Evolutionary conservation across 805 yeast genomes (phyloP).

Genomic region (Teunomyces tritomae): DNA sequence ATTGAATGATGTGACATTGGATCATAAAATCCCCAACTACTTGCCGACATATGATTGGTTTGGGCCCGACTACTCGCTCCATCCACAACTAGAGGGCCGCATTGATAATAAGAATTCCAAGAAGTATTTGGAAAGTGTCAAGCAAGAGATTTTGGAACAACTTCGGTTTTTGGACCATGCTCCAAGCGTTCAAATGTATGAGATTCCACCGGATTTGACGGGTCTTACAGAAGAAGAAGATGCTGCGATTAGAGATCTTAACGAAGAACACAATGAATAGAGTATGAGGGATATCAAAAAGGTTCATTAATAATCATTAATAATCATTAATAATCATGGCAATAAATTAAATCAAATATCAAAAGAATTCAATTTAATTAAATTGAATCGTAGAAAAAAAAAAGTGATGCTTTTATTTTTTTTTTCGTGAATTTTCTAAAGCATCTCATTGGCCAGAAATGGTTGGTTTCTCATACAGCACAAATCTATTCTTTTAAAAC

Average conservation of each 20-base stretch:
- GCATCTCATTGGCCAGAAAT: too few relatives aligned
- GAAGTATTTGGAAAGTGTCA: conserved; percentile 77
- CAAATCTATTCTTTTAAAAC: too few relatives aligned
- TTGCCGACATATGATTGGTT: conserved; percentile 80
- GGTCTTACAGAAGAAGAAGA: conserved; percentile 46
- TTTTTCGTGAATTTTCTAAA: too few relatives aligned
- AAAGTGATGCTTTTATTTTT: too few relatives aligned
- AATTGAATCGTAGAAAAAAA: too few relatives aligned
- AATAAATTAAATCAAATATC: too few relatives aligned
- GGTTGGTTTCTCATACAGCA: too few relatives aligned
- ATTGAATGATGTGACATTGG: conserved; percentile 56
- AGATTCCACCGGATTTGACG: conserved; percentile 69
- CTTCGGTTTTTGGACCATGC: conserved; percentile 82
- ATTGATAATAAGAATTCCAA: conserved; percentile 84
- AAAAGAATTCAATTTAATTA: too few relatives aligned
- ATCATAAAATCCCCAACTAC: conserved; percentile 53
- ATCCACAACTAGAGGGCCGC: conserved; percentile 57
- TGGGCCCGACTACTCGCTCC: conserved; percentile 88
- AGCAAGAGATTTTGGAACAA: conserved; percentile 74
- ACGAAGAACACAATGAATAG: conserved; percentile 20
- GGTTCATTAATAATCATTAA: too few relatives aligned
- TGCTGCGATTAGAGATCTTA: conserved; percentile 34
- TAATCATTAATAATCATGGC: too few relatives aligned
- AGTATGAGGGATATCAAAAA: too few relatives aligned
- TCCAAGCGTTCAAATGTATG: conserved; percentile 91